Evolutionary conservation across 108 stramenopile genomes (phyloP), one percentile per base, ranked within the genome.

Genomic region (Nannochloropsis gaditana): DNA sequence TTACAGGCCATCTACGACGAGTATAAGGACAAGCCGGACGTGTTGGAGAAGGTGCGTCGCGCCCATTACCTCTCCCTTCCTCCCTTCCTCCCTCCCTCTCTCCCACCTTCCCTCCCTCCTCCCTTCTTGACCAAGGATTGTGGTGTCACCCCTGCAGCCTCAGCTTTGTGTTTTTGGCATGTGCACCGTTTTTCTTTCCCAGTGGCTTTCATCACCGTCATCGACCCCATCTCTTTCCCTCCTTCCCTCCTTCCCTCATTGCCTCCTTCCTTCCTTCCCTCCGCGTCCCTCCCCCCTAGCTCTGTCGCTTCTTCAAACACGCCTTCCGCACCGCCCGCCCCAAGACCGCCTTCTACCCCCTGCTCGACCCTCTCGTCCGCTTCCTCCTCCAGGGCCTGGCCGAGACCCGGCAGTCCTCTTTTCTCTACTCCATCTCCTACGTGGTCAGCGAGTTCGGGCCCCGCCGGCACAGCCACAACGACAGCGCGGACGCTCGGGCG

Each of bases 231-330:
- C 47, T 50, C 47, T 50, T 50, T 15, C 47, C 15, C 47, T 15
- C 10, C 47, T 15, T 50, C 10, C 47, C 15, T 50, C 84, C 82
- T 45, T 84, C 87, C 83, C 44, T 86, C 17, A 82, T 79, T 15
- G 42, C 42, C 9, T 19, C 9, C 82, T 4, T n/a, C 44, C 86
- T 84, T 47, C 45, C 42, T 88, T 21, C n/a, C 80, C 21, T 21
- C 21, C 80, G 9, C 80, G 9, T 21, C n/a, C 80, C 1, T 21
- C 80, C 80, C 21, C 80, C 80, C 15, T 21, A 96, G 90, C 89
- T 97, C 42, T 96, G 95, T 85, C 93, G 96, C 9, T 92, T 95
- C 85, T 94, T 95, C 94, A 97, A 97, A 87, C 96, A 97, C 90
- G 90, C 95, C 2, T 84, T 97, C 84, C 87, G 97, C 82, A 87